phyloP scores from a whole-genome alignment of 768 basidiomycete genomes.

The Pisolithus albus region DNA sequence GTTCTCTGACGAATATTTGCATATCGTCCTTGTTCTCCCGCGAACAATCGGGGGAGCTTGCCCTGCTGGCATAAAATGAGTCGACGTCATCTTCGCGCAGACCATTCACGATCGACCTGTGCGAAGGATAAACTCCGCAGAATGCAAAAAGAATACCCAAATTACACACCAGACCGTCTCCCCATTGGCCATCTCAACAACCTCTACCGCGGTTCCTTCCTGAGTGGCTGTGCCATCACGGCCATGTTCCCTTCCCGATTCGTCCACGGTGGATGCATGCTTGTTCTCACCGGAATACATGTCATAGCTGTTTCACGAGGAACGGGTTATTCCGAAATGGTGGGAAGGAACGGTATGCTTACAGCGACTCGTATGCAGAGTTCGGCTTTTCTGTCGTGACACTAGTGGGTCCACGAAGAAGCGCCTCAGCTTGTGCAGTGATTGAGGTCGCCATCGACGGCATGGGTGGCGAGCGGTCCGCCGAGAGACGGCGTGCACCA shows the following conservation, averaged over 20 bases:
- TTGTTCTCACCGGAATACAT: conserved; percentile 65
- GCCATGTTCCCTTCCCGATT: conserved; percentile 21
- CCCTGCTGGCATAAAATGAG: conserved; percentile 57
- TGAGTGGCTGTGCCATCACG: conserved; percentile 23
- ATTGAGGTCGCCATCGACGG: conserved; percentile 55
- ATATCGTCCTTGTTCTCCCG: conserved; percentile 44
- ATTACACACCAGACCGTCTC: conserved; percentile 72
- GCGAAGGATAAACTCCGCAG: background rate
- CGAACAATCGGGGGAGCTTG: conserved; percentile 75
- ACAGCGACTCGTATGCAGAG: conserved; percentile 76
- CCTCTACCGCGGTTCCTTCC: conserved; percentile 62
- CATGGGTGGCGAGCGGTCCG: conserved; percentile 60
- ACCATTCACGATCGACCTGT: conserved; percentile 75
- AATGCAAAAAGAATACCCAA: background rate
- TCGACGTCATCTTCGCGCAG: conserved; percentile 73
- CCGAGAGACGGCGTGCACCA: conserved; percentile 53
- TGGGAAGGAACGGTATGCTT: conserved; percentile 29
- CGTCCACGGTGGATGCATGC: conserved; percentile 31
- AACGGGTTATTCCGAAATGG: conserved; percentile 12
- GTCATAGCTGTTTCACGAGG: conserved; percentile 53
- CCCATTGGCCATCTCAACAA: conserved; percentile 81
- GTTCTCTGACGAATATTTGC: conserved; percentile 74
- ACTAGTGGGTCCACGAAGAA: conserved; percentile 35
- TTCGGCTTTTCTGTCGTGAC: conserved; percentile 55
- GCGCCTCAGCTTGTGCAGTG: conserved; percentile 31